Evolutionary conservation across 306 rosid genomes (phyloP), one percentile per base, ranked within the genome.

Genomic region (Adenanthera pavonina): DNA sequence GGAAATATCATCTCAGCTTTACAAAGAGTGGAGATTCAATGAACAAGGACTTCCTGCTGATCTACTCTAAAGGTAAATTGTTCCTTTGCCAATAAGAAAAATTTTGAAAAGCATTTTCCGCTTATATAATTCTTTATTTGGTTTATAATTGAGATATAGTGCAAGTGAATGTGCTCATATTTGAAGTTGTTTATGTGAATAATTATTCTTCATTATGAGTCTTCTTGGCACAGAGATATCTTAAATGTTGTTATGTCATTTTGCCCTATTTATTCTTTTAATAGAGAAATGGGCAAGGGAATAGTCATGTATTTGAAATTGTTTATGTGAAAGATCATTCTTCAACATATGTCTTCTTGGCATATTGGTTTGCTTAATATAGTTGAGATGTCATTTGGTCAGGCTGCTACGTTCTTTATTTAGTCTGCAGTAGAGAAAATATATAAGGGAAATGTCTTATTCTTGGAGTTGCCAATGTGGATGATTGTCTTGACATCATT

Each of bases 311-410:
- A n/a, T 75, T 36, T 48, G 10, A 40, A 59, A 5, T 20, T 49
- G 46, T 44, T 81, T 8, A 7, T 38, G 56, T 20, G 17, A 49
- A 74, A 65, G 49, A 65, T 46, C 41, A 75, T 57, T 91, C 67
- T 94, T 94, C 88, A 87, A 96, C 75, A 91, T 94, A 97, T 88
- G 82, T 65, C 98, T 92, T 76, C 97, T 94, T 56, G 97, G 96
- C 67, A 97, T 96, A 46, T 97, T 92, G 98, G 97, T 91, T 84
- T 80, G 83, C 80, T 41, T 6, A 20, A 77, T 76, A 52, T 77
- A 68, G 43, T 79, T 76, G 69, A 78, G 57, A 43, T 64, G 78
- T 47, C 54, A 60, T 56, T 52, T 17, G 51, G 60, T 80, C 56
- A 5, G 40, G 60, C 46, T 46, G 40, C 74, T 43, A 46, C 49